Conservation (phyloP, 1,284 basidiomycete species). For the Pseudozyma sp. region DNA sequence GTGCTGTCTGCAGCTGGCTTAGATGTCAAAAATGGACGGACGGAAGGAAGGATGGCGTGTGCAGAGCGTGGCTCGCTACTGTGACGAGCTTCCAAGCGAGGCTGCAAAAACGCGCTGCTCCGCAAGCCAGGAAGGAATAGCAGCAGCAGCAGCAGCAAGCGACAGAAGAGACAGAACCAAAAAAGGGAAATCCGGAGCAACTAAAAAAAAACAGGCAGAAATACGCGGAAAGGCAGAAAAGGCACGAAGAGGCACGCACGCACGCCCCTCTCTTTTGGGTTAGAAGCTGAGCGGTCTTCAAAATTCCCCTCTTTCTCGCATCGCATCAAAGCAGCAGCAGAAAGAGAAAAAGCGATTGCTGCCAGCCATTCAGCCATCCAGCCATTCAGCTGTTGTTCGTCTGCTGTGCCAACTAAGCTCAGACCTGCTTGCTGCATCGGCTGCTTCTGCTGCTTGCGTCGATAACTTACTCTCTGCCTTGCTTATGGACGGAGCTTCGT, state of each 20-base stretch:
- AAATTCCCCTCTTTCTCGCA: background rate
- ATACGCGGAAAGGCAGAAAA: too few species aligned
- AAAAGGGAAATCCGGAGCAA: too few species aligned
- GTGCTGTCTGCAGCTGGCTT: background rate
- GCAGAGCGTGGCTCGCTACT: background rate
- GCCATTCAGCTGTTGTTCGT: background rate
- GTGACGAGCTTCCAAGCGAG: too few species aligned
- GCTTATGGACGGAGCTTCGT: slow-evolving; percentile 13
- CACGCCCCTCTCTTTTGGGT: background rate
- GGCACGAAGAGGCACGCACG: background rate
- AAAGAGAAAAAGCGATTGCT: background rate
- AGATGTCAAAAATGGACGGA: background rate
- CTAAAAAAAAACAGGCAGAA: too few species aligned
- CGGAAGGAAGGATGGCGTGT: background rate
- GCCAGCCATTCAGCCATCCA: background rate
- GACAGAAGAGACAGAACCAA: too few species aligned
- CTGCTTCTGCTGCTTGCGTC: too few species aligned
- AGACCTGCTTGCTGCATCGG: background rate
- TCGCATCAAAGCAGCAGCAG: too few species aligned
- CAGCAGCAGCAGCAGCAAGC: too few species aligned
- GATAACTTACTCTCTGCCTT: too few species aligned
- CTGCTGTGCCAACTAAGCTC: background rate
- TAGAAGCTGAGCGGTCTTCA: background rate
- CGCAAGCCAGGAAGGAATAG: too few species aligned
- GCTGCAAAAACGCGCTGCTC: too few species aligned